Conservation (phyloP, 805 yeast species). For the Lipomyces lipofer region DNA sequence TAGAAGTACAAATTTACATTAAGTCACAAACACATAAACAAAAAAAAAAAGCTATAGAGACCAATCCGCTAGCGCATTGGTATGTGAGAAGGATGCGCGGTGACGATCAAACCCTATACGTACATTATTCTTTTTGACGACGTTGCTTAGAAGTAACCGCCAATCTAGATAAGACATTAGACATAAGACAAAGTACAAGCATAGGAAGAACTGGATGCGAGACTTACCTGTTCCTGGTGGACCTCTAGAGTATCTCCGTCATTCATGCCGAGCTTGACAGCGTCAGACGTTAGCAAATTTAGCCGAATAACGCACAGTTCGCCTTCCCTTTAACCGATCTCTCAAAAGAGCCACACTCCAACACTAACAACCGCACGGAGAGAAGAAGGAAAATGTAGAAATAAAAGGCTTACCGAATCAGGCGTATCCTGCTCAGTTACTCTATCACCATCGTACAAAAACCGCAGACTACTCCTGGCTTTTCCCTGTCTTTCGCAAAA, state of each 20-base stretch:
- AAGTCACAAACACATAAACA: no score
- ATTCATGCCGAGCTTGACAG: slow-evolving; percentile 68
- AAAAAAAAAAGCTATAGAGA: no score
- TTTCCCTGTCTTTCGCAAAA: slow-evolving; percentile 98
- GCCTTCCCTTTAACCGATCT: neutral
- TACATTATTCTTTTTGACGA: no score
- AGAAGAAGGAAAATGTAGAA: neutral
- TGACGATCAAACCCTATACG: no score
- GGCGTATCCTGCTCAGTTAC: slow-evolving; percentile 89
- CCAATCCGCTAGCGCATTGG: no score
- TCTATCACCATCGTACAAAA: slow-evolving; percentile 90
- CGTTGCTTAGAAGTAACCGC: neutral
- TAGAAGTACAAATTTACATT: no score
- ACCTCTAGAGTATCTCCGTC: slow-evolving; percentile 97
- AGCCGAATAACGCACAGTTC: neutral
- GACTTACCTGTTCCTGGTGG: slow-evolving; percentile 79
- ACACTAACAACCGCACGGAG: neutral
- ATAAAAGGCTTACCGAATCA: slow-evolving; percentile 50
- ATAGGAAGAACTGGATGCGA: slow-evolving; percentile 3
- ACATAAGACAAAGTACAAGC: no score
- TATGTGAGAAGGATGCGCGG: no score
- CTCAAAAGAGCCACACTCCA: neutral
- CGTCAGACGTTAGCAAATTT: slow-evolving; percentile 10
- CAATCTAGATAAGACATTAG: no score
- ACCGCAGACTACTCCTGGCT: slow-evolving; percentile 75